Conservation (phyloP, 768 basidiomycete species). For the Suillus tomentosus region DNA sequence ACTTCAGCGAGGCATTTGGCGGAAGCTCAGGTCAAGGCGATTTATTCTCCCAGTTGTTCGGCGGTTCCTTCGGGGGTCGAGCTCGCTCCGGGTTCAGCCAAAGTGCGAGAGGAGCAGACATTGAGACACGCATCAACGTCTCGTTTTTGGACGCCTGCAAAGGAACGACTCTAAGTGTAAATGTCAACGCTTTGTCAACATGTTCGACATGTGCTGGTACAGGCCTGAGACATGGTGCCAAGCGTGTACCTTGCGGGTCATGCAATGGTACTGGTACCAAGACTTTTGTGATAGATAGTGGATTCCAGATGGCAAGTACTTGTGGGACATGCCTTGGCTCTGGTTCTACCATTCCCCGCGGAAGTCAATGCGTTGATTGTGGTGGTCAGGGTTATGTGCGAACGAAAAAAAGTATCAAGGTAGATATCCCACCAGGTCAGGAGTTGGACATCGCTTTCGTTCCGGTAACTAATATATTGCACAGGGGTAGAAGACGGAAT, state of each 20-base stretch:
- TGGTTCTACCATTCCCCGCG: conserved; percentile 78
- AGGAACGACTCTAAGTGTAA: conserved; percentile 76
- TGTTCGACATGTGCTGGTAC: conserved; percentile 84
- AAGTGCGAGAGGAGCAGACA: conserved; percentile 68
- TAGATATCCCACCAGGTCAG: conserved; percentile 86
- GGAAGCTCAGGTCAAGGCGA: conserved; percentile 51
- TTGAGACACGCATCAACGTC: conserved; percentile 75
- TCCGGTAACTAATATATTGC: conserved; percentile 11
- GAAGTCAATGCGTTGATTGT: conserved; percentile 77
- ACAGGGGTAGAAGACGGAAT: conserved; percentile 94
- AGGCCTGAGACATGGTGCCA: conserved; percentile 85
- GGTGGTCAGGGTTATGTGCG: conserved; percentile 88
- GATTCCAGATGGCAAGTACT: conserved; percentile 96
- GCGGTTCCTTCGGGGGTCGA: conserved; percentile 56
- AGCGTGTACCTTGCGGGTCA: conserved; percentile 72
- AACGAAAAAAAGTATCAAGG: conserved; percentile 70
- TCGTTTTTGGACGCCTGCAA: conserved; percentile 95
- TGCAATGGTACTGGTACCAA: conserved; percentile 88
- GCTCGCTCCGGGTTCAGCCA: conserved; percentile 46
- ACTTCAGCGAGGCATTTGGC: conserved; percentile 65
- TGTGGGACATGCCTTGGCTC: conserved; percentile 82
- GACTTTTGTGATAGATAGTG: conserved; percentile 88
- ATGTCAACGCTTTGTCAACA: conserved; percentile 77
- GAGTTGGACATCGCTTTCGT: conserved; percentile 16
- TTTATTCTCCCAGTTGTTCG: conserved; percentile 87